phyloP scores from a whole-genome alignment of 2,329 filamentous ascomycete genomes.

The Monosporascus sp. region DNA sequence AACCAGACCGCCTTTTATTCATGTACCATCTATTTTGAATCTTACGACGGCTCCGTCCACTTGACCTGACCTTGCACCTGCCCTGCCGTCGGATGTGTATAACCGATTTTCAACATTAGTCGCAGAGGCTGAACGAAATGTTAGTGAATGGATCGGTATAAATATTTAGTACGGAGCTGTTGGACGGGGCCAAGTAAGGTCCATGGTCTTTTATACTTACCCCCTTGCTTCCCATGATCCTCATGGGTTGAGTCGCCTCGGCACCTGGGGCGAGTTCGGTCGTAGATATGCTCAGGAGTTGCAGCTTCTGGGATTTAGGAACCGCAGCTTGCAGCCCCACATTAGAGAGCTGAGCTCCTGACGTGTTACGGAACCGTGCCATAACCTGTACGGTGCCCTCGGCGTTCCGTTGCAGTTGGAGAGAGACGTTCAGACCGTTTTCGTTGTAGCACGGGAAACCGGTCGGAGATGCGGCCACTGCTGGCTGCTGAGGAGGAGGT shows the following conservation, averaged over 20 bases:
- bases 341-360: constrained; percentile 58
- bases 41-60: constrained; percentile 73
- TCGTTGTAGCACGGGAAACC: constrained; percentile 76
- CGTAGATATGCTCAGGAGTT: constrained; percentile 83
- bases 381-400: constrained; percentile 75
- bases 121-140: constrained; percentile 61
- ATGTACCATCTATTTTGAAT: constrained; percentile 8
- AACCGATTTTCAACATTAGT: constrained; percentile 79
- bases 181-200: not conserved
- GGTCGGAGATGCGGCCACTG: constrained; percentile 37
- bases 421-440: constrained; percentile 74
- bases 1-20: constrained; percentile 10
- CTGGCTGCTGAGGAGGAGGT: constrained; percentile 41
- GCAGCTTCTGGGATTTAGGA: constrained; percentile 91
- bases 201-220: constrained; percentile 56
- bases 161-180: not conserved
- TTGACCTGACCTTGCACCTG: constrained; percentile 88
- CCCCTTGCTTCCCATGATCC: constrained; percentile 76
- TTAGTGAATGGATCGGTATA: not conserved
- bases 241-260: constrained; percentile 88
- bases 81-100: constrained; percentile 63
- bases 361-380: constrained; percentile 77
- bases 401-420: constrained; percentile 78
- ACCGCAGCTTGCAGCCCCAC: constrained; percentile 92
- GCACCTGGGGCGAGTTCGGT: constrained; percentile 69